Conservation (phyloP, 768 basidiomycete species). For the Macrolepiota dolichaula region DNA sequence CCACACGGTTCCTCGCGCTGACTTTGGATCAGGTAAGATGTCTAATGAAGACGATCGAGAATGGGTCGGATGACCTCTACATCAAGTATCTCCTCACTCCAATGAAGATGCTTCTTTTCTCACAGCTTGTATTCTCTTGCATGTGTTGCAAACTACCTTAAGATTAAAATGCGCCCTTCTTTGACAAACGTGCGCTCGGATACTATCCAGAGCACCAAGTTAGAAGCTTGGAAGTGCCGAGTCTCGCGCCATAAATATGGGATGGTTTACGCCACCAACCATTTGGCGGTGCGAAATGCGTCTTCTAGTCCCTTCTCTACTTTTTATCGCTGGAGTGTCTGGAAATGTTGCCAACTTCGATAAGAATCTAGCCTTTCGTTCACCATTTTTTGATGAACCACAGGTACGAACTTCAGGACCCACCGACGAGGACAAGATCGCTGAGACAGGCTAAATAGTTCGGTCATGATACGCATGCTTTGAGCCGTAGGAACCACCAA, state of each 20-base stretch:
- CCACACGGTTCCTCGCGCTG: not conserved
- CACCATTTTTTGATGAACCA: constrained; percentile 34
- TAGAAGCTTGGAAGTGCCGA: not conserved
- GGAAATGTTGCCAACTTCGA: constrained; percentile 25
- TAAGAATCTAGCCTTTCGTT: constrained; percentile 38
- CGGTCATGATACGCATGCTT: constrained; percentile 31
- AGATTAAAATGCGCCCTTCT: too few relatives aligned
- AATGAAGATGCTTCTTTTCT: not conserved
- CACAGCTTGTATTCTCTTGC: not conserved
- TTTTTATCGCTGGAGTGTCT: constrained; percentile 12
- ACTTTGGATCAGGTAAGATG: not conserved
- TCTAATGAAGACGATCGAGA: not conserved
- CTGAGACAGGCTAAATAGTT: constrained; percentile 25
- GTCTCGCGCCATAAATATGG: not conserved
- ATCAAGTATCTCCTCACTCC: not conserved
- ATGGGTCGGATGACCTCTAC: not conserved
- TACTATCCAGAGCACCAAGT: not conserved
- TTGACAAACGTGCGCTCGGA: not conserved
- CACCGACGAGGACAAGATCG: not conserved
- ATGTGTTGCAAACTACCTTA: not conserved
- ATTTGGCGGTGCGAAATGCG: not conserved
- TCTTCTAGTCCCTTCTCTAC: not conserved
- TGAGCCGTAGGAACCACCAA: constrained; percentile 32
- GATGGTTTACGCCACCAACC: not conserved
- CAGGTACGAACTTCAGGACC: constrained; percentile 21